Base-by-base conservation (phyloP, 495 filamentous ascomycete species). In the Tetracladium setigerum region DNA sequence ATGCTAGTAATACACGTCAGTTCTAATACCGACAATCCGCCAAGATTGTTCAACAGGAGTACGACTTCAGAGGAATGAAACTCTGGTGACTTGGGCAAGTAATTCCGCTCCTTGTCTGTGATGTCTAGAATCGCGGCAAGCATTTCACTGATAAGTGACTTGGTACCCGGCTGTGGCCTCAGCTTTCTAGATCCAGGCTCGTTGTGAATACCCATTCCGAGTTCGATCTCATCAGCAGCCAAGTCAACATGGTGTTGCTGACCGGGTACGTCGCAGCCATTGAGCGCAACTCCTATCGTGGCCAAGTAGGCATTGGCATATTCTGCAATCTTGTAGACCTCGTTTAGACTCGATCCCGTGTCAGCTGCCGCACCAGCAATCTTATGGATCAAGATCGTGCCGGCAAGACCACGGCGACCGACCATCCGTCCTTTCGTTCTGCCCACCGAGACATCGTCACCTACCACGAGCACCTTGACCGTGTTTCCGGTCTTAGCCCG, bases 231-330 rank as follows among this genome's bases (percentile, higher is more conserved):
- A 49, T 76, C 62, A 13, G 62, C 62, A 7, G 56, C 52, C 7
- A 79, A 64, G 5, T 64, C 62, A 5, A 71, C 72, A 50, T 78
- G 74, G 31, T 79, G 75, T 22, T 72, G 61, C 46, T 77, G 64
- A 0, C 77, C 78, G 1, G 77, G 78, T 11, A 82, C 78, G 52
- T 82, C 77, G 62, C 78, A 82, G 53, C 81, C 77, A 58, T 82
- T 77, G 14, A 82, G 59, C 0, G 74, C 77, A 17, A 75, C 71
- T 13, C 75, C 77, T 41, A 82, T 79, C 16, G 76, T 78, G 42
- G 78, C 77, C 27, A 78, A 65, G 48, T 79, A 71, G 15, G 61
- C 59, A 31, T 74, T 75, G 37, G 78, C 66, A 27, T 71, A 67
- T 4, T 68, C 64, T 16, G 77, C 78, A 17, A 82, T 67, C 47